Evolutionary conservation across 345 rosid genomes (phyloP).

Genomic region (Citrus inodora): DNA sequence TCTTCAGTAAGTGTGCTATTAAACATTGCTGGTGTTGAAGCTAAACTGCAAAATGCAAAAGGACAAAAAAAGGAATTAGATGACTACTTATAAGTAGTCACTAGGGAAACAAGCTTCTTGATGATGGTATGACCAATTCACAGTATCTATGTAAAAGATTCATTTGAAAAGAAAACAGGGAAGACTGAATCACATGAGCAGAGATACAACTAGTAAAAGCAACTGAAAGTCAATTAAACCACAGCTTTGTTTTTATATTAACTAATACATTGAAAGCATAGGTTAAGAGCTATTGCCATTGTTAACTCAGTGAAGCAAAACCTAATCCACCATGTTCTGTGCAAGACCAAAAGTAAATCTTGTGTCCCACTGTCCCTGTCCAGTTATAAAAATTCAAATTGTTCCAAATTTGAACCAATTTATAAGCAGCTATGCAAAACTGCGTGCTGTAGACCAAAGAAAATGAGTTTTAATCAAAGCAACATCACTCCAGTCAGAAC

Average conservation of each 20-base stretch:
- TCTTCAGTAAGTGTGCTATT: slow-evolving; percentile 82
- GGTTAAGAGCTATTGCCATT: too few species aligned
- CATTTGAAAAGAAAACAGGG: background rate
- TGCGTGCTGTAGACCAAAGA: background rate
- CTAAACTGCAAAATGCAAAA: slow-evolving; percentile 48
- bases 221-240: background rate
- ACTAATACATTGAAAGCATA: background rate
- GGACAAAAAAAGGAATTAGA: background rate
- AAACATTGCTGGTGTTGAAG: slow-evolving; percentile 99
- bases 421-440: background rate
- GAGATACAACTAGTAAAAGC: background rate
- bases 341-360: background rate
- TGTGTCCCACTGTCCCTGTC: background rate
- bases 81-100: background rate
- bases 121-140: background rate
- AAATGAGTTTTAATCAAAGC: background rate
- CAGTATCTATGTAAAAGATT: background rate
- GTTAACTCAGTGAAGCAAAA: background rate
- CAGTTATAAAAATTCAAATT: background rate
- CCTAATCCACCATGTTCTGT: background rate
- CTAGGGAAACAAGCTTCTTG: background rate
- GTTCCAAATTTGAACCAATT: background rate
- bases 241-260: background rate
- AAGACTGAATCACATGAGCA: slow-evolving; percentile 1
- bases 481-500: background rate